Conservation (phyloP, 1,284 basidiomycete genomes). For the Microbotryum silenes-acaulis region DNA sequence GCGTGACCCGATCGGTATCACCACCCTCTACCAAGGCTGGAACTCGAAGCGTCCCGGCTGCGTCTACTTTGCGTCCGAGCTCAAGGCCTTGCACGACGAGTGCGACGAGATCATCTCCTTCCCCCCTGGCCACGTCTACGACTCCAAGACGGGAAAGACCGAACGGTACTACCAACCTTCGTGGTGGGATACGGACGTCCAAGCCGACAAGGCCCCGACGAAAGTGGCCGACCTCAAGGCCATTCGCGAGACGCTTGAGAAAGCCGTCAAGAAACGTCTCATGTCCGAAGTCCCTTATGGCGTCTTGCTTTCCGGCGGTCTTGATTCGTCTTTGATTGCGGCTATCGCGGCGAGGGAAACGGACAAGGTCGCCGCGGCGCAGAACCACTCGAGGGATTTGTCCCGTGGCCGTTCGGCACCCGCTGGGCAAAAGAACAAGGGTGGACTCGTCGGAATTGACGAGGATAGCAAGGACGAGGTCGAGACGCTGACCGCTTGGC, state of each 20-base stretch:
- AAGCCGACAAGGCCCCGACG: slow-evolving; percentile 54
- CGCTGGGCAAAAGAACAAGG: slow-evolving; percentile 4
- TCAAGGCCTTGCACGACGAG: slow-evolving; percentile 85
- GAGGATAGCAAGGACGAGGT: slow-evolving; percentile 21
- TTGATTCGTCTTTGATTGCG: slow-evolving; percentile 94
- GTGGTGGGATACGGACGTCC: slow-evolving; percentile 72
- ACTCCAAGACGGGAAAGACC: slow-evolving; percentile 67
- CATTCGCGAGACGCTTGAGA: slow-evolving; percentile 76
- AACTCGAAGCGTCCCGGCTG: slow-evolving; percentile 74
- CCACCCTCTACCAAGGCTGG: slow-evolving; percentile 95
- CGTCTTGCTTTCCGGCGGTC: slow-evolving; percentile 86
- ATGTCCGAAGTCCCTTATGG: slow-evolving; percentile 99
- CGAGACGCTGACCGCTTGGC: slow-evolving; percentile 76
- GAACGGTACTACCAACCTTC: slow-evolving; percentile 74
- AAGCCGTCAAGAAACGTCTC: slow-evolving; percentile 85
- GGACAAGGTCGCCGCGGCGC: slow-evolving; percentile 76
- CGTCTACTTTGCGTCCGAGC: slow-evolving; percentile 89
- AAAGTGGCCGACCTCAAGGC: slow-evolving; percentile 59
- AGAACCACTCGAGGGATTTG: slow-evolving; percentile 46
- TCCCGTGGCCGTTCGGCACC: slow-evolving; percentile 12
- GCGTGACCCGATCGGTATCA: slow-evolving; percentile 95
- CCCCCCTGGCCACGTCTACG: slow-evolving; percentile 94
- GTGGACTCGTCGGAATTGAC: slow-evolving; percentile 29
- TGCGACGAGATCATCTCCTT: slow-evolving; percentile 93
- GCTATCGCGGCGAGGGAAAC: slow-evolving; percentile 95